Conservation (phyloP, 331 rosid species). For the Telfairia occidentalis region DNA sequence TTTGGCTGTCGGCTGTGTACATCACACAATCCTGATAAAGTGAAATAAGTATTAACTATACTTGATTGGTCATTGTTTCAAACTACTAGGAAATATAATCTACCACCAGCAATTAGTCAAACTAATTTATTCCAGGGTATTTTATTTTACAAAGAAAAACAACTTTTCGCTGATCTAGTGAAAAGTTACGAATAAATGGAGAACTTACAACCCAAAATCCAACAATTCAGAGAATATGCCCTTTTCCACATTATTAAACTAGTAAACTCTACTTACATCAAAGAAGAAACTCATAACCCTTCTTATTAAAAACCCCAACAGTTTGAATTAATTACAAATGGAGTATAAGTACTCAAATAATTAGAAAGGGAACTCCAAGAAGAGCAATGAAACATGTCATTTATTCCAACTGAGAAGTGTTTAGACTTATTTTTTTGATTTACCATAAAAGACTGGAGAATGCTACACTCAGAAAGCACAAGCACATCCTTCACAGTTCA, state of each 20-base stretch:
- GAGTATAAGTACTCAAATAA: not conserved
- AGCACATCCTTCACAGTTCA: slow-evolving; percentile 2
- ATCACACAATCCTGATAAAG: slow-evolving; percentile 64
- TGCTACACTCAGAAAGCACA: not conserved
- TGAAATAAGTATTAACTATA: not conserved
- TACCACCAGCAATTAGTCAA: not conserved
- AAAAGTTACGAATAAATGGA: not conserved
- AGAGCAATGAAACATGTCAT: not conserved
- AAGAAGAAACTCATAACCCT: not conserved
- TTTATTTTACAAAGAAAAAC: not conserved
- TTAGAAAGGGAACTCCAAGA: not conserved
- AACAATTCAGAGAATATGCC: not conserved
- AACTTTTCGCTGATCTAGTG: not conserved
- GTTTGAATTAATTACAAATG: not conserved
- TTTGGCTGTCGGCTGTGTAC: slow-evolving; percentile 68
- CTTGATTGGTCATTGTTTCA: not conserved
- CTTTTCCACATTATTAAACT: not conserved
- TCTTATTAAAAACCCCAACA: not conserved
- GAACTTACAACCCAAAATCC: not conserved
- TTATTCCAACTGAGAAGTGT: not conserved
- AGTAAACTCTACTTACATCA: not conserved
- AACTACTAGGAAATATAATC: not conserved
- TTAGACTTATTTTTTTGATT: not conserved
- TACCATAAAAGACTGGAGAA: not conserved
- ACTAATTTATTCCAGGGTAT: not conserved